A percentile compares a stretch with the other conserved stretches of the same genome.
These are phyloP conservation scores for Cladorrhinum sp. DNA, from an alignment of 2,329 filamentous ascomycete genomes.

Conservation along the genomic window DNA sequence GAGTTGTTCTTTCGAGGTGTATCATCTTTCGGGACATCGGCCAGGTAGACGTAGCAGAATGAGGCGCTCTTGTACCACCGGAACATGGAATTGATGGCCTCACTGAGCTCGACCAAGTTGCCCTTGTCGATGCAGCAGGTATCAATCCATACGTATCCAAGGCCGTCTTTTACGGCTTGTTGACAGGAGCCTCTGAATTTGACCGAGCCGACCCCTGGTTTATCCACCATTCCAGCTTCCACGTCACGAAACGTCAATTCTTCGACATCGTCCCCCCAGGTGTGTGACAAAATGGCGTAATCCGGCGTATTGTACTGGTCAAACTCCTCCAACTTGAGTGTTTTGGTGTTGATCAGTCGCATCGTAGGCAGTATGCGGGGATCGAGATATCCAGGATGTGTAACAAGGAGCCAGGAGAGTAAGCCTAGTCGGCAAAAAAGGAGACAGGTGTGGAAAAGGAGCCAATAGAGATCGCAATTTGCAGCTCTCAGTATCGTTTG, in stretches of 20 bases:
- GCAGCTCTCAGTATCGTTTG: too few relatives aligned
- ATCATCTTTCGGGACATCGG: not conserved
- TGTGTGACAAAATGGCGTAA: slow-evolving; percentile 39
- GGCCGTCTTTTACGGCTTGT: not conserved
- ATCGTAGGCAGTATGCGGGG: too few relatives aligned
- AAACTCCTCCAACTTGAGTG: slow-evolving; percentile 31
- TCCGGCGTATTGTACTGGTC: slow-evolving; percentile 22
- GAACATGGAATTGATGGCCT: not conserved
- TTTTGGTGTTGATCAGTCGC: slow-evolving; percentile 36
- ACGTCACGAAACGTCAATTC: not conserved
- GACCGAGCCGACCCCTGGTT: not conserved
- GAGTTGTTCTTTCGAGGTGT: not conserved
- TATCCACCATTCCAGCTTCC: not conserved
- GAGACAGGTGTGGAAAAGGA: too few relatives aligned
- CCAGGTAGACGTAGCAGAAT: not conserved
- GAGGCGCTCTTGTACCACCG: not conserved
- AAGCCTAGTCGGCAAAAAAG: too few relatives aligned
- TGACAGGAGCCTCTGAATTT: not conserved
- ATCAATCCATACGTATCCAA: not conserved
- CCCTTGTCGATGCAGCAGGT: not conserved
- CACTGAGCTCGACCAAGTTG: not conserved
- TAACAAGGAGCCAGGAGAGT: too few relatives aligned
- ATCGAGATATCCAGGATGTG: too few relatives aligned
- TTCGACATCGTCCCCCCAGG: slow-evolving; percentile 27
- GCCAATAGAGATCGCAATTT: too few relatives aligned